A percentile compares a stretch with the other conserved stretches of the same genome.
phyloP scores from a whole-genome alignment of 257 asterid species.

The Lithospermum erythrorhizon region DNA sequence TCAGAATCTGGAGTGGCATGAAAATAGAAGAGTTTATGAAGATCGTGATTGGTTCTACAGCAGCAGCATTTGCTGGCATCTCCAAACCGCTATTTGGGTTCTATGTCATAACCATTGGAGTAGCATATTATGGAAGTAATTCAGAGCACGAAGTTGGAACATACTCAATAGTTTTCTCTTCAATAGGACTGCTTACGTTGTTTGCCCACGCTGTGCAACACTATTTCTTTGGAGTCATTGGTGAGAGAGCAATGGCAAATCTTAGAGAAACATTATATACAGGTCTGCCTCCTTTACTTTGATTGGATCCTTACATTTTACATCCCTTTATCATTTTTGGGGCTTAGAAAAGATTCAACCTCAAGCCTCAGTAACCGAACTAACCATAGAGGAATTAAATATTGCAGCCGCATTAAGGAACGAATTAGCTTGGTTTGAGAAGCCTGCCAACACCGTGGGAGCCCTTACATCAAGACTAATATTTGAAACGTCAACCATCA shows the following conservation, averaged over 20 bases:
- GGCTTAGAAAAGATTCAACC: neutral
- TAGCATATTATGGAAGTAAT: conserved; percentile 43
- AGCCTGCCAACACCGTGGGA: conserved; percentile 56
- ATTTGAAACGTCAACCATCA: conserved; percentile 64
- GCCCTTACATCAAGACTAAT: conserved; percentile 55
- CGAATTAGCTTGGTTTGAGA: conserved; percentile 75
- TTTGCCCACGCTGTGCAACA: conserved; percentile 77
- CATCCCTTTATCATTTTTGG: neutral
- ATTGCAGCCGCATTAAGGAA: conserved; percentile 54
- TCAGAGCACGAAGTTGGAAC: conserved; percentile 42
- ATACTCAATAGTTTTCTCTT: conserved; percentile 45
- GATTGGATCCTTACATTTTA: conserved; percentile 3
- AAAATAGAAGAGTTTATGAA: conserved; percentile 35
- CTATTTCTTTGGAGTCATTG: conserved; percentile 55
- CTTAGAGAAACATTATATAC: conserved; percentile 54
- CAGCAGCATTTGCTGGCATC: conserved; percentile 72
- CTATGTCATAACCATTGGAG: conserved; percentile 84
- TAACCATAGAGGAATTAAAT: conserved; percentile 1
- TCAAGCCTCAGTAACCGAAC: neutral
- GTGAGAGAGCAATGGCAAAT: conserved; percentile 69
- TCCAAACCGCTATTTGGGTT: conserved; percentile 72
- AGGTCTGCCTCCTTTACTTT: conserved; percentile 26
- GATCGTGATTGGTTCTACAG: conserved; percentile 44
- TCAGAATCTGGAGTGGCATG: conserved; percentile 67
- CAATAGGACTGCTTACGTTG: conserved; percentile 51